A percentile compares a stretch with the other conserved stretches of the same genome.
phyloP scores from a whole-genome alignment of 1,284 basidiomycete genomes.

The Ceratobasidium sp. region DNA sequence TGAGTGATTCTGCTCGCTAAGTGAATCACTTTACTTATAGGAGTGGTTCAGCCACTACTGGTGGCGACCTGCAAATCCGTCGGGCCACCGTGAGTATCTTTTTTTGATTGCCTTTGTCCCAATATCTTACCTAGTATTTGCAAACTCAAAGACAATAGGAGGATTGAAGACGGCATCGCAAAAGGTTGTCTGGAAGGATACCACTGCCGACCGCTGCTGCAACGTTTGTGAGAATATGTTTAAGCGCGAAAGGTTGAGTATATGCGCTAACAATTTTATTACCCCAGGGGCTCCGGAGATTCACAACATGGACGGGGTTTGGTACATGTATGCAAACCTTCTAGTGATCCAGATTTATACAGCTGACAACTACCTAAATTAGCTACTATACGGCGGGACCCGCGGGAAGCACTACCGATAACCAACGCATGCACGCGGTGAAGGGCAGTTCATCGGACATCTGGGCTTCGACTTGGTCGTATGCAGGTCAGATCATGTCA shows the following conservation, averaged over 20 bases:
- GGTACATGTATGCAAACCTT: conserved; percentile 37
- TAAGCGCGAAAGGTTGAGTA: background rate
- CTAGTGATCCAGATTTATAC: background rate
- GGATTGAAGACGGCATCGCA: conserved; percentile 60
- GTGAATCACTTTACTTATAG: background rate
- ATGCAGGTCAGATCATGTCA: background rate
- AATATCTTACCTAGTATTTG: background rate
- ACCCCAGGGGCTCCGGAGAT: conserved; percentile 46
- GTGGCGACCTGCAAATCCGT: conserved; percentile 61
- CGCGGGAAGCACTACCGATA: background rate
- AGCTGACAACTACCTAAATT: background rate
- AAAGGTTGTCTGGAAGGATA: conserved; percentile 60
- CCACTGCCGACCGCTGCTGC: conserved; percentile 60
- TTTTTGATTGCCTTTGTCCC: background rate
- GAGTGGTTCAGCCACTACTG: conserved; percentile 58
- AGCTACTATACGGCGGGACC: conserved; percentile 29
- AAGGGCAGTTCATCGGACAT: conserved; percentile 36
- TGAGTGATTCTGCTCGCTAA: background rate
- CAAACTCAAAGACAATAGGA: conserved; percentile 53
- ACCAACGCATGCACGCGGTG: conserved; percentile 22
- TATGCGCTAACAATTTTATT: background rate
- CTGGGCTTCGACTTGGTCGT: conserved; percentile 38
- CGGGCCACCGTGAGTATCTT: conserved; percentile 55
- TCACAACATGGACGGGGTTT: conserved; percentile 43
- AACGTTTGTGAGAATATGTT: background rate